Evolutionary conservation across 1,284 basidiomycete species (phyloP), one percentile per base, ranked within the genome.

Genomic region (Sanghuangporus weigelae): DNA sequence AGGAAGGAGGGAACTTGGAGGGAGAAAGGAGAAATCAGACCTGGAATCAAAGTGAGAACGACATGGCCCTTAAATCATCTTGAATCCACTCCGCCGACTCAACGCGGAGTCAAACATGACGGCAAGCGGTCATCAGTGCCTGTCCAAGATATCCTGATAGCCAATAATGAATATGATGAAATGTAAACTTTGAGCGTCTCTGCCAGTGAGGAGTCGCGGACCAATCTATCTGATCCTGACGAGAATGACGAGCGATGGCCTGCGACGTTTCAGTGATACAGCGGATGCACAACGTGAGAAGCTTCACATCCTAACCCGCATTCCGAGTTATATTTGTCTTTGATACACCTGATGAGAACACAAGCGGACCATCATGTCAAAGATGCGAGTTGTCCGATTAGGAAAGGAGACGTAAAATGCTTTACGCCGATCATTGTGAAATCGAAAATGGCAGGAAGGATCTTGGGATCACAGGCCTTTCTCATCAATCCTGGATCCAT

Each of bases 1-100:
- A 46, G 48, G 49, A 59, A 63, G 40, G 44, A 56, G n/a, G 40
- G 40, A 46, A 46, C 16, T 46, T 42, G 36, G 49, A 44, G 59
- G 26, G 14, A 39, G 36, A 31, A 42, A 35, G 36, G 35, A 12
- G 59, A 39, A 48, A 26, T 38, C 44, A 60, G 58, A 54, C 31
- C 12, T 35, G 53, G 36, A 35, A 38, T 54, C 53, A 54, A 54
- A 54, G 12, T 54, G 31, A 57, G 42, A 57, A 42, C 36, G 16
- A 39, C 42, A 26, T n/a, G 42, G 8, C 10, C 38, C n/a, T 57
- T 57, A 26, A 38, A 56, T 56, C 6, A 54, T 31, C 26, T 14
- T 31, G 51, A 7, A 10, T 42, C n/a, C 35, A n/a, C 23, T n/a
- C 12, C 12, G 19, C 23, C 26, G 53, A 54, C 53, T 16, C 10